Base-by-base conservation (phyloP, 257 asterid species). In the Nicotiana otophora region DNA sequence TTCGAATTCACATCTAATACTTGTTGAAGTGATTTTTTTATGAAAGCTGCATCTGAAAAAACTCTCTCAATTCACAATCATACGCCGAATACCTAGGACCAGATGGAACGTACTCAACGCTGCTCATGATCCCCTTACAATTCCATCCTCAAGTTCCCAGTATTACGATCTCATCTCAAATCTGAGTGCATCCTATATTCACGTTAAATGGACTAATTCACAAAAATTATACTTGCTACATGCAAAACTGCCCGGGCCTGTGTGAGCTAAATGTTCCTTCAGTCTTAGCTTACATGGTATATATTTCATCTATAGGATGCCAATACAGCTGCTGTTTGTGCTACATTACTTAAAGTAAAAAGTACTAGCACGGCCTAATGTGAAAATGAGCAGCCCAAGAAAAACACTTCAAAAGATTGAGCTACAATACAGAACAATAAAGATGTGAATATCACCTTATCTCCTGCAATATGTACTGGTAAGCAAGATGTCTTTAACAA, bases 401-500 rank as follows among this genome's bases (percentile, higher is more conserved):
- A 46, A 11, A 26, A 1, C 26, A 16, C 9, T 39, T 26, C 42
- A 75, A 15, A 74, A 48, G 62, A 75, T 19, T 75, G 63, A 51
- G 10, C 36, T 75, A 48, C 46, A 28, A 75, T 61, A 51, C 80
- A 75, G 5, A 51, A 75, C 15, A 48, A 53, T 48, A 75, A 75
- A 51, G 46, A 75, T 51, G 80, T 51, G 80, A 75, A 75, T 15
- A 26, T 15, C 46, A 75, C 63, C 80, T 75, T 75, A 51, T 48
- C 80, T 75, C 16, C 46, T 7, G 3, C 63, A 75, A 72, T 15
- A 26, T 75, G 10, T 5, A 51, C 46, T 26, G 42, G 46, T 51
- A 53, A 75, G 63, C 80, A 48, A 75, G 10, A 51, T 26, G 16
- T 51, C 17, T 51, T 75, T 15, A 75, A 51, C 62, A 15, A 15